Evolutionary conservation across 345 rosid species (phyloP).

Genomic region (Eucalyptus virginea): DNA sequence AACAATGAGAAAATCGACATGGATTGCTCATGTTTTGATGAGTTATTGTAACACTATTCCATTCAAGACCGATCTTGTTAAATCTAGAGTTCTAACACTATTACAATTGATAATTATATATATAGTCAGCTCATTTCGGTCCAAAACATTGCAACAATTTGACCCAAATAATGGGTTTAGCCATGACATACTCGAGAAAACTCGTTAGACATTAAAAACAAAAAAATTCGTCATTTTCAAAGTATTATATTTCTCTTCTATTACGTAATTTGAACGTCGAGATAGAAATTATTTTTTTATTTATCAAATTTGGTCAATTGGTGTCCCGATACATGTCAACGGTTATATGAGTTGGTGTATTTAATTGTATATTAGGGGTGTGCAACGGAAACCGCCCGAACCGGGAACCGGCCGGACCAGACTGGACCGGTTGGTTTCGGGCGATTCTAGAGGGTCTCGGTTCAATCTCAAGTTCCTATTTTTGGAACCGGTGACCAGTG

Average conservation of each 20-base stretch:
- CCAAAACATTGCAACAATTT: neutral
- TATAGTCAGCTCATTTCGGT: neutral
- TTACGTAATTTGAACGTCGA: neutral
- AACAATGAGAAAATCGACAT: neutral
- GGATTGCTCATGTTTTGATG: neutral
- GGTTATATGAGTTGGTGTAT: neutral
- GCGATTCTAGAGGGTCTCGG: no score
- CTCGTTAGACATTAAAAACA: neutral
- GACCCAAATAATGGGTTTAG: neutral
- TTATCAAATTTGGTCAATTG: neutral
- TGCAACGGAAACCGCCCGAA: no score
- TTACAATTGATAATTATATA: no score
- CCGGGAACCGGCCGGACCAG: no score
- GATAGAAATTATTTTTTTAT: no score
- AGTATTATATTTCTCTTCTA: rapidly evolving
- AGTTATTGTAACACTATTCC: neutral
- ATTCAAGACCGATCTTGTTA: neutral
- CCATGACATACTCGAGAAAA: rapidly evolving
- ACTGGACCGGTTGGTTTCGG: no score
- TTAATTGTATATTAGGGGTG: neutral
- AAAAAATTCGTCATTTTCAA: neutral
- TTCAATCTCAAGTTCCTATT: no score
- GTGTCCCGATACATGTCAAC: neutral
- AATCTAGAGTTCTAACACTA: neutral
- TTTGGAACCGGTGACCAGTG: no score